Evolutionary conservation across 345 rosid genomes (phyloP).

Genomic region (Salix dunnii): DNA sequence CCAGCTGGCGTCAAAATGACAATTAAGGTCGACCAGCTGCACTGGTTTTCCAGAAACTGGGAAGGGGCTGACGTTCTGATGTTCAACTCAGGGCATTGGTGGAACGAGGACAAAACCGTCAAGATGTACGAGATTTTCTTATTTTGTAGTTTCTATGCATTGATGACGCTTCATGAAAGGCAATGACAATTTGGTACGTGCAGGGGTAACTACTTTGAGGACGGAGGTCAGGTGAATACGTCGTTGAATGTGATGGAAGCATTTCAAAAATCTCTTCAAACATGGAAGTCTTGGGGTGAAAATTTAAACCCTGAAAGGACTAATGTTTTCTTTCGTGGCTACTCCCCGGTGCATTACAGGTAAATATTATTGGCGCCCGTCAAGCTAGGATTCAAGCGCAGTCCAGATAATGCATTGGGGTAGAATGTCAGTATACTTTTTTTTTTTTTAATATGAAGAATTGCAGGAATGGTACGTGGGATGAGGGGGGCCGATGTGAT

Average conservation of each 20-base stretch:
- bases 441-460: background rate
- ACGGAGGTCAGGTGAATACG: slow-evolving; percentile 53
- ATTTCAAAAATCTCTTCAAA: slow-evolving; percentile 56
- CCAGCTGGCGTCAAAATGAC: slow-evolving; percentile 35
- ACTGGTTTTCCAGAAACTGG: slow-evolving; percentile 66
- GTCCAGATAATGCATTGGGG: background rate
- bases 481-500: slow-evolving; percentile 66
- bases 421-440: background rate
- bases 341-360: slow-evolving; percentile 84
- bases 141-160: background rate
- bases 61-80: slow-evolving; percentile 63
- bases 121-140: slow-evolving; percentile 25
- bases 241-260: slow-evolving; percentile 69
- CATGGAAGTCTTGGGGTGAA: slow-evolving; percentile 64
- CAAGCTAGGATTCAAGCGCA: background rate
- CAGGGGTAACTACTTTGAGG: slow-evolving; percentile 74
- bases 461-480: slow-evolving; percentile 64
- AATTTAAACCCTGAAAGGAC: slow-evolving; percentile 46
- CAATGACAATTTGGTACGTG: background rate
- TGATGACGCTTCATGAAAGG: background rate
- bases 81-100: slow-evolving; percentile 84
- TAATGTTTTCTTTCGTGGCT: slow-evolving; percentile 68
- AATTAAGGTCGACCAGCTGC: slow-evolving; percentile 56
- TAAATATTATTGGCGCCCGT: slow-evolving; percentile 10
- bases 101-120: slow-evolving; percentile 67